These are phyloP conservation scores for Phyllosticta paracitricarpa DNA, from an alignment of 2,329 filamentous ascomycete genomes.

Conservation along the genomic window DNA sequence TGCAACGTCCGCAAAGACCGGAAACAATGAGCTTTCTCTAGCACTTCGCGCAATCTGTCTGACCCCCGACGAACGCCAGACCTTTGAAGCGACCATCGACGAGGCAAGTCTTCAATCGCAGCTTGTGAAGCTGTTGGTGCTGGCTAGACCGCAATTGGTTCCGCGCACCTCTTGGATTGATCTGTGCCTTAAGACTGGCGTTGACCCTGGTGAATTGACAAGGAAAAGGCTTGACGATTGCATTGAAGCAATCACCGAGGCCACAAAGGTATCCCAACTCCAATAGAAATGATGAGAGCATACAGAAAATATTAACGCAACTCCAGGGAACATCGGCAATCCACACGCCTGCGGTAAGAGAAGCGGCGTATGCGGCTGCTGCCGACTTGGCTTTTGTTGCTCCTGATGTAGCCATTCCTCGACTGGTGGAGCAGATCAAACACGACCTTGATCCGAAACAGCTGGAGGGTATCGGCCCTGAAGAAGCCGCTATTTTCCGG, in stretches of 20 bases:
- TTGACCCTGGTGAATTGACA: conserved; percentile 75
- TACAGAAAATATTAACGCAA: conserved; percentile 12
- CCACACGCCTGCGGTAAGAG: conserved; percentile 37
- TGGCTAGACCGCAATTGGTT: conserved; percentile 69
- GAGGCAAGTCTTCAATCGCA: conserved; percentile 52
- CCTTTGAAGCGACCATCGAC: conserved; percentile 35
- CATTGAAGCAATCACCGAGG: conserved; percentile 54
- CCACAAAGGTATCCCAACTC: conserved; percentile 43
- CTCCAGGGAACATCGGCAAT: conserved; percentile 13
- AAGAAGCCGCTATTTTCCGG: conserved; percentile 86
- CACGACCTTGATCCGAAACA: conserved; percentile 62
- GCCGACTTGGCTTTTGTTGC: conserved; percentile 91
- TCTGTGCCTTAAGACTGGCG: conserved; percentile 64
- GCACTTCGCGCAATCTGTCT: conserved; percentile 55
- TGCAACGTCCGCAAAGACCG: conserved; percentile 54
- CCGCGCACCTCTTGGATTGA: conserved; percentile 82
- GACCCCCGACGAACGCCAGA: conserved; percentile 40
- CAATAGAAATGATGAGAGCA: conserved; percentile 10
- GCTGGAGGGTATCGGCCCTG: conserved; percentile 64
- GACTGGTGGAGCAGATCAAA: conserved; percentile 63
- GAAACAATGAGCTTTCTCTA: conserved; percentile 52
- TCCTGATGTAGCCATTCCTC: conserved; percentile 67
- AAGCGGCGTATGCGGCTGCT: conserved; percentile 72
- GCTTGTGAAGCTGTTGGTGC: conserved; percentile 64
- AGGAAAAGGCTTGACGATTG: conserved; percentile 53